These are phyloP conservation scores for Raddia distichophylla DNA, from an alignment of 176 grass and related monocot species.

Conservation along the genomic window DNA sequence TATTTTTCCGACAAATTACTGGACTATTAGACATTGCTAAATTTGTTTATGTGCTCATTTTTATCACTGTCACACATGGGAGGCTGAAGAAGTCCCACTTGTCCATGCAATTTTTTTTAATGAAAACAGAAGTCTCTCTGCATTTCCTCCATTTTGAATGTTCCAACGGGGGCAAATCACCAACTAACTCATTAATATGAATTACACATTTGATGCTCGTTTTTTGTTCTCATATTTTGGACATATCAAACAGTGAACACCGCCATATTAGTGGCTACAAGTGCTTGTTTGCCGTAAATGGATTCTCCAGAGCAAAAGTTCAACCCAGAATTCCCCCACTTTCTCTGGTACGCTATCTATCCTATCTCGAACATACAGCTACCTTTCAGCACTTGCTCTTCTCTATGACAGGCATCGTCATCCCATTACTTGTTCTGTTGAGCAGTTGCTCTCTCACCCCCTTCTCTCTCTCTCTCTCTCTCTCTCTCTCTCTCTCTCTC, in stretches of 20 bases:
- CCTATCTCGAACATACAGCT: not conserved
- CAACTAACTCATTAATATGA: not conserved
- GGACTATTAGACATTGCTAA: slow-evolving; percentile 40
- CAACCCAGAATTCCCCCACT: slow-evolving; percentile 52
- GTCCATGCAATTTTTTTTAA: slow-evolving; percentile 16
- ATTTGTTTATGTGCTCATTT: not conserved
- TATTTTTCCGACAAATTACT: slow-evolving; percentile 32
- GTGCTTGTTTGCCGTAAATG: slow-evolving; percentile 76
- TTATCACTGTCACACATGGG: not conserved
- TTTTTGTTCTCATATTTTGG: slow-evolving; percentile 27
- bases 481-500: not conserved
- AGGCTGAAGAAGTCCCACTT: not conserved
- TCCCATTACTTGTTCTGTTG: not conserved
- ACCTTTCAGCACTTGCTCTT: not conserved
- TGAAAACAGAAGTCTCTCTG: not conserved
- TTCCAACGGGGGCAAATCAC: not conserved
- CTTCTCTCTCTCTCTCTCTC: not conserved
- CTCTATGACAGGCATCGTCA: not conserved
- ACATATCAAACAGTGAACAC: slow-evolving; percentile 61
- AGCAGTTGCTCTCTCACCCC: not conserved
- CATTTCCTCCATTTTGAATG: slow-evolving; percentile 6
- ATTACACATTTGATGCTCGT: slow-evolving; percentile 12
- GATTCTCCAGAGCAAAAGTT: slow-evolving; percentile 68
- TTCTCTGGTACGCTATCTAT: slow-evolving; percentile 54
- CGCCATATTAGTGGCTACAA: slow-evolving; percentile 62